A percentile compares a stretch with the other conserved stretches of the same genome.
phyloP scores from a whole-genome alignment of 768 basidiomycete genomes.

The Candolleomyces efflorescens region DNA sequence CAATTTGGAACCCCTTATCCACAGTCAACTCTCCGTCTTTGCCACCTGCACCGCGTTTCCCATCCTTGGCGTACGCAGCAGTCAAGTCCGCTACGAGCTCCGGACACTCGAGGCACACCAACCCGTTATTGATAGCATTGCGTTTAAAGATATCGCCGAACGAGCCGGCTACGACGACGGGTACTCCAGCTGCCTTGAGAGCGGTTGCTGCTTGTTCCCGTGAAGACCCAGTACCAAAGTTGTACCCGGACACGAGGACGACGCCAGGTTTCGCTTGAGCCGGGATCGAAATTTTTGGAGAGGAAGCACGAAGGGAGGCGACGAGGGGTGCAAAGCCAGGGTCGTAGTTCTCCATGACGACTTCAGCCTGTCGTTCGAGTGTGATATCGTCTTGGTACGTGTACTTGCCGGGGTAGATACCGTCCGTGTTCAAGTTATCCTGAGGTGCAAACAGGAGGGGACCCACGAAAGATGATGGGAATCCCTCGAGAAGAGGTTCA shows the following conservation, averaged over 20 bases:
- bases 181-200: constrained; percentile 88
- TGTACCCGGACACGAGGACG: constrained; percentile 89
- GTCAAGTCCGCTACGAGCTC: constrained; percentile 87
- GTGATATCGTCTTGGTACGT: constrained; percentile 99
- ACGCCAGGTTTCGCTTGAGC: constrained; percentile 62
- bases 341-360: constrained; percentile 99
- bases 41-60: constrained; percentile 74
- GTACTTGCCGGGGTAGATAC: constrained; percentile 98
- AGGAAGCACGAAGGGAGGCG: constrained; percentile 30
- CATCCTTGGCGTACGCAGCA: constrained; percentile 63
- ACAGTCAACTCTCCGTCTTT: constrained; percentile 82
- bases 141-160: constrained; percentile 99
- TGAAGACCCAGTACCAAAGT: constrained; percentile 98
- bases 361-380: constrained; percentile 86
- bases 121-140: constrained; percentile 97
- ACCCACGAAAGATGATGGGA: constrained; percentile 81
- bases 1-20: constrained; percentile 59
- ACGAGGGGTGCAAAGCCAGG: constrained; percentile 75
- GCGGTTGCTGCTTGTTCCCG: constrained; percentile 99
- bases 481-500: constrained; percentile 74
- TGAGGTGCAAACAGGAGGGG: constrained; percentile 90
- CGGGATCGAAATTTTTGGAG: too few relatives aligned
- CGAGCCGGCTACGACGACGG: constrained; percentile 93
- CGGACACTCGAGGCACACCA: constrained; percentile 92
- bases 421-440: constrained; percentile 97